Percentiles rank a stretch among this genome's conserved stretches.
Conservation (phyloP, 2,329 filamentous ascomycete genomes). For the Aaosphaeria pasadenensis region DNA sequence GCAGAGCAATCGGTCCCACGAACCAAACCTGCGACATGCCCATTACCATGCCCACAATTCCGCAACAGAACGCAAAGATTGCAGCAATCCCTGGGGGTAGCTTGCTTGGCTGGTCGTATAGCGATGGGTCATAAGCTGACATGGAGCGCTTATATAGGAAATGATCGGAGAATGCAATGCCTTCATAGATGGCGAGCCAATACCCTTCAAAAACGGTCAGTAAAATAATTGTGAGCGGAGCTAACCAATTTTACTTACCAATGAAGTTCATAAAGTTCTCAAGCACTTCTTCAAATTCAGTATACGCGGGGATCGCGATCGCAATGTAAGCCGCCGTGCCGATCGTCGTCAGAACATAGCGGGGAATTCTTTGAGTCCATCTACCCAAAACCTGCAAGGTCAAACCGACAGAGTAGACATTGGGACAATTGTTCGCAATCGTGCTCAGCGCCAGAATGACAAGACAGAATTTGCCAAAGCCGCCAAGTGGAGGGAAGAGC, state of each 20-base stretch:
- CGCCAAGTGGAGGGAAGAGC: conserved; percentile 60
- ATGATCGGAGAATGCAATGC: conserved; percentile 64
- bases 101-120: conserved; percentile 56
- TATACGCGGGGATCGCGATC: conserved; percentile 68
- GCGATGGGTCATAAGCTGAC: conserved; percentile 55
- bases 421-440: conserved; percentile 69
- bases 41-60: conserved; percentile 62
- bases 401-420: conserved; percentile 65
- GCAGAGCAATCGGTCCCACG: conserved; percentile 62
- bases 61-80: conserved; percentile 60
- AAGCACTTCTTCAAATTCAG: conserved; percentile 61
- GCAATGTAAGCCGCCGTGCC: conserved; percentile 64
- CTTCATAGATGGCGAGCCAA: conserved; percentile 73
- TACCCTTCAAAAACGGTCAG: conserved; percentile 48
- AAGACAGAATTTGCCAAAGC: conserved; percentile 71
- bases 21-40: conserved; percentile 70
- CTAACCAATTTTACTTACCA: conserved; percentile 6
- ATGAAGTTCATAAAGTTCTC: conserved; percentile 64
- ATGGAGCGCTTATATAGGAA: conserved; percentile 65
- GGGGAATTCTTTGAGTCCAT: conserved; percentile 59
- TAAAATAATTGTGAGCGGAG: not conserved
- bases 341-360: conserved; percentile 65
- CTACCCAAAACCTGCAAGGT: conserved; percentile 64
- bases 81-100: conserved; percentile 66
- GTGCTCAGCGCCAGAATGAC: conserved; percentile 65